Base-by-base conservation (phyloP, 495 filamentous ascomycete species). In the Xylaria cubensis region DNA sequence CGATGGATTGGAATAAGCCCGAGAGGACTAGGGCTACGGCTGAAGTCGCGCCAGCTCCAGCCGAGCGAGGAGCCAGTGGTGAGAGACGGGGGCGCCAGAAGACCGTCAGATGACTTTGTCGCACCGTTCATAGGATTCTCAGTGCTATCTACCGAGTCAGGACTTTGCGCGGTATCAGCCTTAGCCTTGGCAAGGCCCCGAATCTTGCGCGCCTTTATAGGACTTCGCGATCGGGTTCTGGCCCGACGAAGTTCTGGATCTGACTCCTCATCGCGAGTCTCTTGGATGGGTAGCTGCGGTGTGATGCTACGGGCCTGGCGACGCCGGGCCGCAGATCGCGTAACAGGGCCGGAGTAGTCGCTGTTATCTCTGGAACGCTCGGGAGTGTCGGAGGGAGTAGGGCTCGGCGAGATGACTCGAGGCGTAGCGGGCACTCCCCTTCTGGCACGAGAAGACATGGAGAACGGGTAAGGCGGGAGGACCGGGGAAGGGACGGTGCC, bases 1-100 rank as follows among this genome's bases (percentile, higher is more conserved):
- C 88, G 85, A 79, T 99, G 96, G 75, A 98, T 94, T 29, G 96
- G 96, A 72, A 99, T 99, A 7, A 99, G 88, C 24, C 97, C 96
- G 17, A 99, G 86, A 5, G 96, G 96, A 69, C 91, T 94, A 3
- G 96, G 96, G 68, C 92, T 95, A 72, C 96, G 88, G 68, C 93
- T 97, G 75, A 97, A 83, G 75, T 93, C 91, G 46, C 92, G 88
- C 90, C 92, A 95, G 76, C 85, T 89, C 79, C 91, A 90, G 34
- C 59, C 50, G 32, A 44, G 42, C 36, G 84, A 86, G 41, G 80
- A 76, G 63, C 79, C 78, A 10, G 85, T 83, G 15, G 84, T 78
- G 7, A 86, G 85, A 41, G 84, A 80, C 13, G 87, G 83, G 34
- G 92, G 91, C 13, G 91, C 91, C n/a, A 97, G 86, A 74, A 94